A percentile compares a stretch with the other conserved stretches of the same genome.
Evolutionary conservation across 1,284 basidiomycete genomes (phyloP).

Genomic region (Fomitopsis schrenkii): DNA sequence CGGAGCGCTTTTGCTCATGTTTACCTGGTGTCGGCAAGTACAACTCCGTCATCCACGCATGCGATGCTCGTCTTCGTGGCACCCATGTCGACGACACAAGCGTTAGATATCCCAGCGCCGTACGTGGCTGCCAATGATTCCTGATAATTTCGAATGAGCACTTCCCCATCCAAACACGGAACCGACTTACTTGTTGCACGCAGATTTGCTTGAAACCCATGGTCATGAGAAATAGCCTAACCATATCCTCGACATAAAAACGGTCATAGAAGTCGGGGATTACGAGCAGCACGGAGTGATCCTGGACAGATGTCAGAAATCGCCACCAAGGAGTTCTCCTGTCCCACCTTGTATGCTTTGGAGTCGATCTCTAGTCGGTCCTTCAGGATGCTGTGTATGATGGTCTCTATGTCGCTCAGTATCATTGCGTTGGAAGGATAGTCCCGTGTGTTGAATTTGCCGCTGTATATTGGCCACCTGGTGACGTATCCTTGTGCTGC

Average conservation of each 20-base stretch:
- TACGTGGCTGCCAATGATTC: constrained; percentile 93
- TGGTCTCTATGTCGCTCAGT: constrained; percentile 74
- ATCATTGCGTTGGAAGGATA: constrained; percentile 70
- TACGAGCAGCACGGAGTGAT: constrained; percentile 85
- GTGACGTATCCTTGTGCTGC: constrained; percentile 61
- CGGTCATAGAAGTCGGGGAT: constrained; percentile 92
- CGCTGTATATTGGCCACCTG: constrained; percentile 75
- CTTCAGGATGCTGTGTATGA: constrained; percentile 59
- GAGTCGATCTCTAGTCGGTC: constrained; percentile 60
- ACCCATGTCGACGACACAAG: constrained; percentile 95
- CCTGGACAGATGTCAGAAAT: constrained; percentile 37
- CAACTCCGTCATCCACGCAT: constrained; percentile 93
- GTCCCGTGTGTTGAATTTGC: constrained; percentile 76
- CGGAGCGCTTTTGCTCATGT: neutral
- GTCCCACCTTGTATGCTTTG: constrained; percentile 58
- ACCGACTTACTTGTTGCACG: constrained; percentile 69
- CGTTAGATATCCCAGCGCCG: constrained; percentile 91
- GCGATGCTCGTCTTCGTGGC: constrained; percentile 83
- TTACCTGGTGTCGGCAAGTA: constrained; percentile 86
- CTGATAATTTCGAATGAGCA: constrained; percentile 33
- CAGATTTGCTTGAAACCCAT: constrained; percentile 94
- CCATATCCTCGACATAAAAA: constrained; percentile 78
- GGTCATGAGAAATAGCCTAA: constrained; percentile 69
- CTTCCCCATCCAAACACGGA: neutral
- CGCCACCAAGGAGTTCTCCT: neutral